A percentile compares a stretch with the other conserved stretches of the same genome.
Evolutionary conservation across 768 basidiomycete genomes (phyloP).

Genomic region (Suillus plorans): DNA sequence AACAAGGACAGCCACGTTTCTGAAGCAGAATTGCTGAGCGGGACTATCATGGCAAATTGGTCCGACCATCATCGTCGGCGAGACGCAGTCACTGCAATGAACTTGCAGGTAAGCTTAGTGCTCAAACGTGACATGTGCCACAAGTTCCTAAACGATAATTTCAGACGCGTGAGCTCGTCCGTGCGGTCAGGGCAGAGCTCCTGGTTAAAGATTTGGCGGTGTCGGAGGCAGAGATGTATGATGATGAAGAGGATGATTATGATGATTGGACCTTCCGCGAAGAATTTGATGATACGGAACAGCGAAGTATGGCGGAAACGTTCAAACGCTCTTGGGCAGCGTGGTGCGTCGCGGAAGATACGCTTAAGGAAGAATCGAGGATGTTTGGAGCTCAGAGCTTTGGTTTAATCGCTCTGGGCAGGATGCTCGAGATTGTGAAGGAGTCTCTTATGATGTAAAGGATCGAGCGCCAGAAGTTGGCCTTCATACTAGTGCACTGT

Average conservation of each 20-base stretch:
- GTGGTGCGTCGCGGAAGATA: constrained; percentile 39
- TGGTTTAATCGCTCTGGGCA: constrained; percentile 44
- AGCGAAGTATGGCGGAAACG: constrained; percentile 26
- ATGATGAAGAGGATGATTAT: constrained; percentile 27
- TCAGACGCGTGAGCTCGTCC: constrained; percentile 41
- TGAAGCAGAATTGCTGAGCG: constrained; percentile 44
- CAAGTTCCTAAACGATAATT: constrained; percentile 1
- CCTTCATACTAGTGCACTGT: neutral
- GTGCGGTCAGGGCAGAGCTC: constrained; percentile 36
- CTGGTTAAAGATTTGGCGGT: constrained; percentile 11
- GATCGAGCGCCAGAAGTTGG: neutral
- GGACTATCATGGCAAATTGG: constrained; percentile 46
- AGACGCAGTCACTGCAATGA: constrained; percentile 43
- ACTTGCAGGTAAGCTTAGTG: constrained; percentile 37
- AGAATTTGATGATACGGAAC: constrained; percentile 22
- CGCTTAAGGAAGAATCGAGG: constrained; percentile 21
- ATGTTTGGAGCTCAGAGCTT: constrained; percentile 45
- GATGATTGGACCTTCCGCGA: constrained; percentile 22
- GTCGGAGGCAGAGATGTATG: constrained; percentile 13
- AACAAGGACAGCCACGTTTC: constrained; percentile 34
- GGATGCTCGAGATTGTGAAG: constrained; percentile 42
- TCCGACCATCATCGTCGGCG: constrained; percentile 40
- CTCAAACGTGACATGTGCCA: neutral
- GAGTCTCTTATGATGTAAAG: constrained; percentile 12
- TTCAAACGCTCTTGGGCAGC: constrained; percentile 46